Percentiles rank a stretch among this genome's conserved stretches.
Conservation (phyloP, 164 flowering plant species). For the Berberis thunbergii region DNA sequence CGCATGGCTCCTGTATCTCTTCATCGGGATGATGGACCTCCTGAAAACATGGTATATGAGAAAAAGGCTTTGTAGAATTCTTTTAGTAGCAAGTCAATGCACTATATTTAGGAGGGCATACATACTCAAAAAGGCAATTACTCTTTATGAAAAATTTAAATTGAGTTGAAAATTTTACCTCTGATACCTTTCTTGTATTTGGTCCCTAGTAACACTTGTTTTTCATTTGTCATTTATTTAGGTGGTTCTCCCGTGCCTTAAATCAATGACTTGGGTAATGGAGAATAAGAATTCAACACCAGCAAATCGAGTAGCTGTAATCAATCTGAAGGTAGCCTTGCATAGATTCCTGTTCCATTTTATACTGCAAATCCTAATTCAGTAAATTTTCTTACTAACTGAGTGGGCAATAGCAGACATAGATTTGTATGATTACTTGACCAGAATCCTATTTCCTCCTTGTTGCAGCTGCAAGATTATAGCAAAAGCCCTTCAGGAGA, state of each 20-base stretch:
- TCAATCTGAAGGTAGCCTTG: slow-evolving; percentile 57
- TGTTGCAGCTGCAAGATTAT: slow-evolving; percentile 63
- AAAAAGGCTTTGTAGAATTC: background rate
- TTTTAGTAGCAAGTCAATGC: background rate
- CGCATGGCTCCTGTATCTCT: slow-evolving; percentile 65
- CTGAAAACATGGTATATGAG: slow-evolving; percentile 50
- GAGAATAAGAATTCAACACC: slow-evolving; percentile 51
- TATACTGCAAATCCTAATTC: background rate
- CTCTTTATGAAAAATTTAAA: background rate
- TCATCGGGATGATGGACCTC: slow-evolving; percentile 46
- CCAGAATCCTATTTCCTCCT: background rate
- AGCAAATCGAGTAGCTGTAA: slow-evolving; percentile 65
- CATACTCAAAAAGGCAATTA: too few relatives aligned
- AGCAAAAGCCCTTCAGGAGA: slow-evolving; percentile 54
- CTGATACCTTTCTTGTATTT: background rate
- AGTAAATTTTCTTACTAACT: background rate
- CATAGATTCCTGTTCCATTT: background rate
- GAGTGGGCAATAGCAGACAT: background rate
- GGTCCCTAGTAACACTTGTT: background rate
- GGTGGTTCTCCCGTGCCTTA: slow-evolving; percentile 69
- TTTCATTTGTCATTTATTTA: slow-evolving; percentile 6
- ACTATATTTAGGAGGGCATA: background rate
- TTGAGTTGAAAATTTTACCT: background rate
- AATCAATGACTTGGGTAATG: slow-evolving; percentile 92
- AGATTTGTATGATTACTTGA: background rate